Evolutionary conservation across 495 filamentous ascomycete species (phyloP), one percentile per base, ranked within the genome.

Genomic region (Friedmanniomyces endolithicus): DNA sequence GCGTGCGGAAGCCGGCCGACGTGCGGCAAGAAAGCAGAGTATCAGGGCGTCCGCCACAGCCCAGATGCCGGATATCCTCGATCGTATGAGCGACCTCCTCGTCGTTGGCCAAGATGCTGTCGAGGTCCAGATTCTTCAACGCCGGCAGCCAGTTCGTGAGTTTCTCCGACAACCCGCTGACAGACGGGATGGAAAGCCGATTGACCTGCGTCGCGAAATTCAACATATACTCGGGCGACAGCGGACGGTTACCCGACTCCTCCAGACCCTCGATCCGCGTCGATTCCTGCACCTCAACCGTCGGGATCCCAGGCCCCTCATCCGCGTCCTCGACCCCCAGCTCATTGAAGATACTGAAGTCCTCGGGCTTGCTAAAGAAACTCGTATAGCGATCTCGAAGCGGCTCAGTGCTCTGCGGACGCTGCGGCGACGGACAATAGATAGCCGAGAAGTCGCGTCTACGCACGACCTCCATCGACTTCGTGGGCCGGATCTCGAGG

Each of bases 341-440:
- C 11, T 35, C 37, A 12, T 50, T 50, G 17, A 53, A 58, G 41
- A 44, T 45, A 41, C 40, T 40, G 16, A 67, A 60, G 34, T 67
- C 64, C 17, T 67, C 65, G 14, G 63, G 57, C 33, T 57, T 62
- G 24, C 55, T 63, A 50, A 71, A 69, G 58, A 70, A 65, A 51
- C 67, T 68, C 47, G 53, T 59, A 50, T 70, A 70, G 33, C 66
- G 64, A 47, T 67, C 66, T 14, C 63, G 55, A 16, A 70, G 59
- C 12, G 59, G 59, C 22, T 53, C 61, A 19, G 66, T 60, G 35
- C 63, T 64, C 29, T 60, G 48, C 16, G 64, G 61, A 25, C 65
- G 56, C 45, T 64, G 58, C 35, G 52, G 57, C 0, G 59, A 52
- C 25, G 65, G 64, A 31, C 53, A 56, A 33, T 59, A 59, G 40